These are phyloP conservation scores for Rosa chinensis DNA, from an alignment of 306 rosid genomes.

Conservation along the genomic window DNA sequence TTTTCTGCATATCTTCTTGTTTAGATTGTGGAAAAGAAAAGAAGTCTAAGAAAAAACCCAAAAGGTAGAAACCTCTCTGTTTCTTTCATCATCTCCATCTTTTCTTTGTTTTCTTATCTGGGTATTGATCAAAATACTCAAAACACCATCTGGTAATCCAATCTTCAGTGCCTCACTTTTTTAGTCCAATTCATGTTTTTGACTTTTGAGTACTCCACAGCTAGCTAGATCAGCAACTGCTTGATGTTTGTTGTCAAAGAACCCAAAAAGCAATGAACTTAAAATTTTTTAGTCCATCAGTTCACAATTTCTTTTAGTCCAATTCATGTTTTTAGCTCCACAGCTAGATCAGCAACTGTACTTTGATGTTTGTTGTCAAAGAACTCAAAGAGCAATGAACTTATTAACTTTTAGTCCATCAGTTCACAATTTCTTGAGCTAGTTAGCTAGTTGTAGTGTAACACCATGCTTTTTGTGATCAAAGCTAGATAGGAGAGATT, in stretches of 20 bases:
- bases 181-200: slow-evolving; percentile 40
- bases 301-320: slow-evolving; percentile 37
- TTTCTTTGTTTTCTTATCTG: slow-evolving; percentile 52
- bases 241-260: slow-evolving; percentile 21
- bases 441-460: background rate
- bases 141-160: slow-evolving; percentile 37
- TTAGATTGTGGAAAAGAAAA: slow-evolving; percentile 33
- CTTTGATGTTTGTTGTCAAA: slow-evolving; percentile 14
- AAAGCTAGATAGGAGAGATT: background rate
- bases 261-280: slow-evolving; percentile 2
- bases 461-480: background rate
- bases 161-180: slow-evolving; percentile 51
- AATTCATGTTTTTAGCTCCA: slow-evolving; percentile 31
- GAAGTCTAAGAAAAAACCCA: slow-evolving; percentile 14
- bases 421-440: slow-evolving; percentile 30
- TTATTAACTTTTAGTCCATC: background rate
- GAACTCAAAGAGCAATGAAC: slow-evolving; percentile 6
- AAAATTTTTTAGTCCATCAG: background rate
- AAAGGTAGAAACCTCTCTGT: slow-evolving; percentile 51
- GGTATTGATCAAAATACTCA: slow-evolving; percentile 54
- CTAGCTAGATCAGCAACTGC: slow-evolving; percentile 39
- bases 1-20: slow-evolving; percentile 49
- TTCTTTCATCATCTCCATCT: slow-evolving; percentile 34
- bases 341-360: slow-evolving; percentile 40
- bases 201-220: slow-evolving; percentile 4